These are phyloP conservation scores for Cardiospermum halicacabum DNA, from an alignment of 345 rosid genomes.

Conservation along the genomic window DNA sequence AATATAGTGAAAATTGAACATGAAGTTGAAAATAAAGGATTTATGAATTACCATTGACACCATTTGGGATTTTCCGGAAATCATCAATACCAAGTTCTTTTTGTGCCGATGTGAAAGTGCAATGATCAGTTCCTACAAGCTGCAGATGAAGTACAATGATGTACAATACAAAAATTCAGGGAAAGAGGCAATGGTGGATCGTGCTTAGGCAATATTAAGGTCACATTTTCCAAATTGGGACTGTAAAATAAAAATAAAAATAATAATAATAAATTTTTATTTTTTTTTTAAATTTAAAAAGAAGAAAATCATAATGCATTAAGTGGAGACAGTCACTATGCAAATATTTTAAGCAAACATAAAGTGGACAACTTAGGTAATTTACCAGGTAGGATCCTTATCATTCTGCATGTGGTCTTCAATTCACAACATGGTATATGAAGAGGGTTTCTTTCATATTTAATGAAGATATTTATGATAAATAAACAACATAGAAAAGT, in stretches of 20 bases:
- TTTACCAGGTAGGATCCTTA: not conserved
- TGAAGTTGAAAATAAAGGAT: constrained; percentile 14
- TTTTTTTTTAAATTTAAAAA: too few relatives aligned
- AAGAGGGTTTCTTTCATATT: not conserved
- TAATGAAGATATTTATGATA: not conserved
- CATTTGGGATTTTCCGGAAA: constrained; percentile 92
- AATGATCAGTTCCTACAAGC: constrained; percentile 99
- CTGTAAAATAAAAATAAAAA: not conserved
- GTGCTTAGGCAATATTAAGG: not conserved
- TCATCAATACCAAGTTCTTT: constrained; percentile 79
- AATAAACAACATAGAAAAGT: not conserved
- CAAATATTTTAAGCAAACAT: not conserved
- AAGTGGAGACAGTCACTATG: too few relatives aligned
- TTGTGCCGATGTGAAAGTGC: constrained; percentile 78
- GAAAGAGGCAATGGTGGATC: not conserved
- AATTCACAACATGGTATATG: not conserved
- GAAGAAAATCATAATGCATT: too few relatives aligned
- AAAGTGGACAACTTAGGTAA: constrained; percentile 38
- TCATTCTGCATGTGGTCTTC: not conserved
- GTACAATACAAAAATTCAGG: constrained; percentile 5
- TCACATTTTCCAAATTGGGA: not conserved
- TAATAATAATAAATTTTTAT: too few relatives aligned
- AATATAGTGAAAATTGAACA: not conserved
- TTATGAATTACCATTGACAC: constrained; percentile 71
- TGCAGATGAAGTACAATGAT: constrained; percentile 32